A percentile compares a stretch with the other conserved stretches of the same genome.
These are phyloP conservation scores for Blastobotrys capitulatus DNA, from an alignment of 1,139 yeast species.

Conservation along the genomic window DNA sequence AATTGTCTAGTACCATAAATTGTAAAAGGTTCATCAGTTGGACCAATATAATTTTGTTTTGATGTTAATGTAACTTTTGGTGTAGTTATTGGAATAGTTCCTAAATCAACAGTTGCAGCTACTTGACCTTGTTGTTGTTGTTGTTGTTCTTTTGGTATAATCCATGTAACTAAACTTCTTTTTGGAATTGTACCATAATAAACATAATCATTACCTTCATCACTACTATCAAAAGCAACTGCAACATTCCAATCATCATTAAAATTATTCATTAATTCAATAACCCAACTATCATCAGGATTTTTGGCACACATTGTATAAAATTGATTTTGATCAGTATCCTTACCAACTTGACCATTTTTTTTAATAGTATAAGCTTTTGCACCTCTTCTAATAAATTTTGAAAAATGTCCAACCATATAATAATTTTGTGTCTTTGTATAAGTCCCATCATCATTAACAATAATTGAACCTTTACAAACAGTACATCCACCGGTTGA, in stretches of 20 bases:
- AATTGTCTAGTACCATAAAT: neutral
- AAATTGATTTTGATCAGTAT: conserved; percentile 5
- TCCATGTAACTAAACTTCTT: neutral
- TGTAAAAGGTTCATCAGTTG: neutral
- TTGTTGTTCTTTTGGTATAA: neutral
- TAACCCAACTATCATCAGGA: conserved; percentile 13
- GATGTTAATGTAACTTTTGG: neutral
- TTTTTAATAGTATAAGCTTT: conserved; percentile 9
- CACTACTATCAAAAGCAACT: conserved; percentile 1
- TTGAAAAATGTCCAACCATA: conserved; percentile 18
- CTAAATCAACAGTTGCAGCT: neutral
- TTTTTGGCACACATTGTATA: conserved; percentile 9
- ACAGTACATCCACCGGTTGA: conserved; percentile 12
- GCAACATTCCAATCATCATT: conserved; percentile 10
- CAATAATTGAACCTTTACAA: conserved; percentile 13
- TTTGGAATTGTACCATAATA: neutral
- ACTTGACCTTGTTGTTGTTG: neutral
- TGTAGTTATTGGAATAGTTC: neutral
- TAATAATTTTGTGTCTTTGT: conserved; percentile 13
- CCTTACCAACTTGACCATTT: conserved; percentile 12
- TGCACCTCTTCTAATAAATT: conserved; percentile 19
- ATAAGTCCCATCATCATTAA: conserved; percentile 7
- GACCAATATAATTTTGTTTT: neutral
- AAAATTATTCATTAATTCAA: conserved; percentile 13
- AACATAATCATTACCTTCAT: neutral